A percentile compares a stretch with the other conserved stretches of the same genome.
Conservation (phyloP, 2,329 filamentous ascomycete species). For the Pyrenophora graminea region DNA sequence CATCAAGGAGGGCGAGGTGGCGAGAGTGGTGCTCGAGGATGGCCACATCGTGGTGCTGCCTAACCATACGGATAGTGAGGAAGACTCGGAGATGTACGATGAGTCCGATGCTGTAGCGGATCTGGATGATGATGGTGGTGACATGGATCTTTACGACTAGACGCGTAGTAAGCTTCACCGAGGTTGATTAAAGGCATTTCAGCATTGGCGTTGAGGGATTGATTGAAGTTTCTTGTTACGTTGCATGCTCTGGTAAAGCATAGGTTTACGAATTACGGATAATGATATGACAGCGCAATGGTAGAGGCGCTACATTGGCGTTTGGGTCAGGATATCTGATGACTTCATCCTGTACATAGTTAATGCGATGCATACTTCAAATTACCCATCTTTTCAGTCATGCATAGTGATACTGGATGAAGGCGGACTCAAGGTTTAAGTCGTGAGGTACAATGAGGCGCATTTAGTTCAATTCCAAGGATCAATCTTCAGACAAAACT, state of each 20-base stretch:
- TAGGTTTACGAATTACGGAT: conserved; percentile 11
- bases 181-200: neutral
- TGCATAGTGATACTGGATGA: neutral
- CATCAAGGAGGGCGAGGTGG: conserved; percentile 83
- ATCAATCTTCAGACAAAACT: neutral
- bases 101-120: conserved; percentile 77
- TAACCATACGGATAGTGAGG: conserved; percentile 75
- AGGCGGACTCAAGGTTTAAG: neutral
- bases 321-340: conserved; percentile 3
- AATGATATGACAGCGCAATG: conserved; percentile 5
- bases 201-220: conserved; percentile 19
- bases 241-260: conserved; percentile 2
- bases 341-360: conserved; percentile 14
- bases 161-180: neutral
- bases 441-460: too few relatives aligned
- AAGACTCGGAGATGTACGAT: conserved; percentile 74
- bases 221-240: neutral
- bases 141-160: conserved; percentile 71
- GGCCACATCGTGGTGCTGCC: conserved; percentile 79
- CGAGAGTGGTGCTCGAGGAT: conserved; percentile 76
- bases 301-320: conserved; percentile 2
- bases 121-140: conserved; percentile 56
- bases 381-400: neutral
- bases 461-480: neutral
- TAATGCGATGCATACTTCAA: conserved; percentile 9